These are phyloP conservation scores for Fistulinella prunicolor DNA, from an alignment of 768 basidiomycete species.

Conservation along the genomic window DNA sequence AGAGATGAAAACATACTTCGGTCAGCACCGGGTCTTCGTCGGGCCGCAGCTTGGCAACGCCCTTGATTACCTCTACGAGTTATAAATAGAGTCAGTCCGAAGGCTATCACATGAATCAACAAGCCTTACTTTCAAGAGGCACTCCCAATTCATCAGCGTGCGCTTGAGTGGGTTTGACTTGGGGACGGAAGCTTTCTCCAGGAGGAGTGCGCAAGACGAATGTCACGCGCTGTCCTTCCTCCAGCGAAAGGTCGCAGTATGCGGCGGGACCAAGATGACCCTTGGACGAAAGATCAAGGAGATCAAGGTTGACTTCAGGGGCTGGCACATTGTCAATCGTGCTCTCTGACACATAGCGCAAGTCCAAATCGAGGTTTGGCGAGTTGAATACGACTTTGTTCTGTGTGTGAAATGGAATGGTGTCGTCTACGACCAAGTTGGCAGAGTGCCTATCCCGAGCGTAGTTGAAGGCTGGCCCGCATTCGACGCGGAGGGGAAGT, in stretches of 20 bases:
- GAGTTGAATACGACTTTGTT: slow-evolving; percentile 65
- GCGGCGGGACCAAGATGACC: slow-evolving; percentile 75
- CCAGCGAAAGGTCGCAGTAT: slow-evolving; percentile 54
- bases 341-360: slow-evolving; percentile 69
- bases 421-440: slow-evolving; percentile 48
- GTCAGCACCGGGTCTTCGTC: slow-evolving; percentile 74
- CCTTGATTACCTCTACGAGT: slow-evolving; percentile 42
- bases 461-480: slow-evolving; percentile 96
- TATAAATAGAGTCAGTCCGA: slow-evolving; percentile 4
- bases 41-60: slow-evolving; percentile 44
- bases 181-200: slow-evolving; percentile 19
- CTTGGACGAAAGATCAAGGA: slow-evolving; percentile 62
- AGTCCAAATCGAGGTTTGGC: slow-evolving; percentile 58
- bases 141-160: slow-evolving; percentile 46
- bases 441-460: slow-evolving; percentile 75
- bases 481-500: slow-evolving; percentile 80
- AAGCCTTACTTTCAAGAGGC: slow-evolving; percentile 39
- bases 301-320: slow-evolving; percentile 56
- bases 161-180: slow-evolving; percentile 34
- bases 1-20: slow-evolving; percentile 36
- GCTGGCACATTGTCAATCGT: slow-evolving; percentile 46
- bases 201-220: slow-evolving; percentile 80
- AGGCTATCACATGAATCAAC: not conserved
- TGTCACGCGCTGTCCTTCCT: slow-evolving; percentile 87
- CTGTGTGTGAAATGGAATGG: slow-evolving; percentile 39